Evolutionary conservation across 169 alveolate genomes (phyloP), one percentile per base, ranked within the genome.

Genomic region (Plasmodium falciparum): DNA sequence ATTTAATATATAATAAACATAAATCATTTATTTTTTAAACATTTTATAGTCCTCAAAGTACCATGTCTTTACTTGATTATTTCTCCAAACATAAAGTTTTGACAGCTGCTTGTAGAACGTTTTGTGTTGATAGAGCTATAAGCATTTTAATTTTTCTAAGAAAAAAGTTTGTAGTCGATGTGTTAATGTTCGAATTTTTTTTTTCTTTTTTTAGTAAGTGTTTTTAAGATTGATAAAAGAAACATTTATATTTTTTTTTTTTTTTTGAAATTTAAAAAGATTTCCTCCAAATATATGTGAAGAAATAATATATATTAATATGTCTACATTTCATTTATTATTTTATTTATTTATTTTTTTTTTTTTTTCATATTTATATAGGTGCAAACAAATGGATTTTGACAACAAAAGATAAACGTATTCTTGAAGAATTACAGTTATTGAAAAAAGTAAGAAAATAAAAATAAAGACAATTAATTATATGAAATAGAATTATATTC

Each of bases 381-480:
- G 90, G 72, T 29, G 90, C 72, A 5, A 80, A 80, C 47, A 66
- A 66, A 62, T 80, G 90, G 90, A 80, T 80, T 52, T 24, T 45
- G 26, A 69, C 90, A 22, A 69, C 90, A 50, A 80, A 61, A 33
- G 24, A 80, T 67, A 15, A 45, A 26, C 13, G 70, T 7, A 17
- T 80, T 20, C 52, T 69, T 61, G 33, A 69, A 22, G 66, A 69
- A 20, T 61, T 80, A 49, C 26, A 66, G 33, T 24, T 20, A 15
- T 56, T 80, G 62, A 24, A 56, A 49, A 33, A 15, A 49, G 90
- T 80, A 69, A 5, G 11, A 69, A 65, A 4, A 15, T 26, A 73
- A 80, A 15, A 69, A 24, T 29, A 26, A 15, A 73, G 29, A 29
- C 54, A 73, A 15, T 15, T 29, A 8, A 29, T n/a, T 29, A 13